Evolutionary conservation across 73 alveolate genomes (phyloP), one percentile per base, ranked within the genome.

Genomic region (Breviolum minutum): DNA sequence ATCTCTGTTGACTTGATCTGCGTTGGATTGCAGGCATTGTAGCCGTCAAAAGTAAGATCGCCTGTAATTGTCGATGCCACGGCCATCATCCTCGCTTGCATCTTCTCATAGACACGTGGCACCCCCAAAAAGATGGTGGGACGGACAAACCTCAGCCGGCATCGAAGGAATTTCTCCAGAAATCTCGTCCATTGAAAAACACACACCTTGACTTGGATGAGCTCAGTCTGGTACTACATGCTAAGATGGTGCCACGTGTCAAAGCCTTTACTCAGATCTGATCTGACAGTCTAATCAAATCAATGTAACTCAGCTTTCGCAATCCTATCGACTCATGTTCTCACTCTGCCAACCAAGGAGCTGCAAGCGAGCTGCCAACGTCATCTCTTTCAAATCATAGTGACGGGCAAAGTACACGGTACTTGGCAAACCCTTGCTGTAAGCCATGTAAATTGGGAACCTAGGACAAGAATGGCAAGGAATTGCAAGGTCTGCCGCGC

Each of bases 61-160:
- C 99, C 99, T 30, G 99, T 94, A 85, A 94, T 94, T 5, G 99
- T 79, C 26, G 99, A 16, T 12, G 99, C 92, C 54, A 94, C 99
- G 7, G 94, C 93, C 99, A 94, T 94, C 99, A 94, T 94, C 85
- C 99, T 14, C 30, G 94, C 90, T 66, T 94, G 99, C 86, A 94
- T 94, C 94, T 94, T 94, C 94, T 94, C 99, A 27, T 94, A 94
- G 94, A 94, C 99, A 5, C 99, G 99, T 9, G 99, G 99, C 68
- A 94, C 99, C 14, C 94, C 99, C 85, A 94, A 48, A 85, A 94
- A 94, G 63, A 77, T 86, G 64, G 99, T 94, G 63, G 99, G 99
- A 30, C 99, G 99, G n/a, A 94, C 99, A 80, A 94, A 94, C 98
- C 98, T 92, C 9, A 61, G 93, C 93, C 13, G 66, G 68, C 29